Base-by-base conservation (phyloP, 768 basidiomycete genomes). In the Phylloporus rhodoxanthus region DNA sequence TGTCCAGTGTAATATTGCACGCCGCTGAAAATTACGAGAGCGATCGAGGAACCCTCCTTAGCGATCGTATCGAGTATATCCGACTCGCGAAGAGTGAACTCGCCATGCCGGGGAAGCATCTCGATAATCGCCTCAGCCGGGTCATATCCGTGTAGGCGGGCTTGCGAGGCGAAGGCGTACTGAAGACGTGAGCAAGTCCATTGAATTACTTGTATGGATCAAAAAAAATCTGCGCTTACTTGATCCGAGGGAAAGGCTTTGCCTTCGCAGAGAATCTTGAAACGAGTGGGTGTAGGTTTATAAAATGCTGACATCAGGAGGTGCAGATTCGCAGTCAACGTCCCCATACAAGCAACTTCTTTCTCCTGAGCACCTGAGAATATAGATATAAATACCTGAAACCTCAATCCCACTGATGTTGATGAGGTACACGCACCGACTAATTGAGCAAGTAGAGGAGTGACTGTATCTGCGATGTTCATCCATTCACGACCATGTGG, bases 1-100 rank as follows among this genome's bases (percentile, higher is more conserved):
- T 99, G 94, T 13, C 94, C 96, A 20, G 92, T 95, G 71, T 97
- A 99, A 72, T 93, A 99, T 68, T 98, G 95, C 29, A 98, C 83
- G 2, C 95, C 91, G 48, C 87, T 85, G 63, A 99, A 87, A 52
- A 97, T 78, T 51, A 98, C 91, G 34, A 99, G 76, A 26, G 96
- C 89, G 56, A 97, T 91, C 39, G 75, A 76, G 43, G 77, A 57
- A 14, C 89, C 90, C 64, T 93, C 79, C 55, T 78, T 74, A 43
- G 79, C 76, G 58, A 99, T 83, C 41, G 72, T 71, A 48, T 78
- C 74, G 30, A 97, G 71, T 59, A 98, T 94, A 68, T 99, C 96
- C 61, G 88, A 81, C 60, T 88, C 87, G 56, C 92, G 81, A 52
- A 99, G 80, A 20, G 75, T 81, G 66, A 81, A 86, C 69, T 99